Conservation (phyloP, 805 yeast genomes). For the Kluyveromyces siamensis region DNA sequence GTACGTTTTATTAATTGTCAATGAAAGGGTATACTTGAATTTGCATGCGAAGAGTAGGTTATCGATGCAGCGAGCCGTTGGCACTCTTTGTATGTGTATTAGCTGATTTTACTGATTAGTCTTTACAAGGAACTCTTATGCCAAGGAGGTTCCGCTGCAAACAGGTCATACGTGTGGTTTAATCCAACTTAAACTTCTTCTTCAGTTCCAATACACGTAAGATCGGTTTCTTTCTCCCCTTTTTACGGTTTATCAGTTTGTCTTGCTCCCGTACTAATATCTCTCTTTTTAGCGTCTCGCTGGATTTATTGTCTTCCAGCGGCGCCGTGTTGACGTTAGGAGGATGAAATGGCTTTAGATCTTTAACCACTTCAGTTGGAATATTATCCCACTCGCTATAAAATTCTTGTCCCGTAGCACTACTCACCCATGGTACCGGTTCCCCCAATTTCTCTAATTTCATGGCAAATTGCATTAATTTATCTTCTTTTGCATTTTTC, state of each 20-base stretch:
- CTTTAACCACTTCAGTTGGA: slow-evolving; percentile 24
- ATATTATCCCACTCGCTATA: slow-evolving; percentile 28
- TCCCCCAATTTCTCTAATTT: slow-evolving; percentile 18
- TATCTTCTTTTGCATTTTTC: slow-evolving; percentile 9
- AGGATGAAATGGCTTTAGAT: slow-evolving; percentile 28
- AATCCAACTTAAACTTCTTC: slow-evolving; percentile 5
- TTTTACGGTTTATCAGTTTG: slow-evolving; percentile 14
- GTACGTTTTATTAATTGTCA: neutral
- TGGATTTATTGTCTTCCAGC: slow-evolving; percentile 4
- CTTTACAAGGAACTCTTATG: too few species aligned
- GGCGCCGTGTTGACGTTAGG: slow-evolving; percentile 12
- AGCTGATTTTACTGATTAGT: too few species aligned
- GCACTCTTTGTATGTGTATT: too few species aligned
- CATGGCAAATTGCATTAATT: slow-evolving; percentile 25
- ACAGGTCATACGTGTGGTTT: neutral
- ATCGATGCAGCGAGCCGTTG: too few species aligned
- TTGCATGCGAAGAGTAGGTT: too few species aligned
- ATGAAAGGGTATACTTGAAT: neutral
- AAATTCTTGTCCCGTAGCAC: slow-evolving; percentile 30
- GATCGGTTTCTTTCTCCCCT: slow-evolving; percentile 25
- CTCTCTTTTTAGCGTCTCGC: slow-evolving; percentile 9
- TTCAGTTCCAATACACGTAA: slow-evolving; percentile 17
- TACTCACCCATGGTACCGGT: slow-evolving; percentile 28
- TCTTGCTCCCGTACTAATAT: slow-evolving; percentile 12
- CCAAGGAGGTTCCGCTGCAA: too few species aligned